These are phyloP conservation scores for Sphaerostilbella broomeana DNA, from an alignment of 2,329 filamentous ascomycete genomes.

Conservation along the genomic window DNA sequence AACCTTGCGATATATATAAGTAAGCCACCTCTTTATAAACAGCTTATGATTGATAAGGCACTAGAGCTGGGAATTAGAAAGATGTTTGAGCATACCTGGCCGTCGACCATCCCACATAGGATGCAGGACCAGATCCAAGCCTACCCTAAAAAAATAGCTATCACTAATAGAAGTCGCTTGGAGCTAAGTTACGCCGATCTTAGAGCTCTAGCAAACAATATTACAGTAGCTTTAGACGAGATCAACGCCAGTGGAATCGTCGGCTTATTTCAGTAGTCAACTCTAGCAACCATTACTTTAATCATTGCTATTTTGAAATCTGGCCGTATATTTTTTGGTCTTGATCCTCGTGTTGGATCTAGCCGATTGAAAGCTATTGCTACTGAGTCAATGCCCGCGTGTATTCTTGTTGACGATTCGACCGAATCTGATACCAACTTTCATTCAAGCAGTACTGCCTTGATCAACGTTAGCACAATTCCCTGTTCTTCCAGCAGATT, in stretches of 20 bases:
- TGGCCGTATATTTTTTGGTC: conserved; percentile 31
- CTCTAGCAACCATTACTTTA: conserved; percentile 28
- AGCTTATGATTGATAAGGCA: no score
- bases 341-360: conserved; percentile 30
- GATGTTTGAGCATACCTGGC: no score
- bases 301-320: conserved; percentile 35
- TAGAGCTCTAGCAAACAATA: conserved; percentile 25
- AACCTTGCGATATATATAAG: not conserved
- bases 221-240: conserved; percentile 23
- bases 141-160: conserved; percentile 13
- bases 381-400: conserved; percentile 18
- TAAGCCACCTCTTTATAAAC: not conserved
- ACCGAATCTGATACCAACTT: conserved; percentile 12
- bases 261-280: conserved; percentile 34
- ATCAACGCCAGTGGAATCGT: conserved; percentile 21
- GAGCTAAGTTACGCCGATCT: conserved; percentile 31
- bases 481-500: no score
- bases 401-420: conserved; percentile 18
- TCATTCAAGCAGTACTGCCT: no score
- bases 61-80: no score
- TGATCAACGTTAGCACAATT: not conserved
- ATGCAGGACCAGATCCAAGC: conserved; percentile 29
- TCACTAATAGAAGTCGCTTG: conserved; percentile 18
- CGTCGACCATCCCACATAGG: conserved; percentile 28
- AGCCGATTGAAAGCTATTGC: conserved; percentile 27